Conservation (phyloP, 2,329 filamentous ascomycete genomes). For the Aphanocladium album region DNA sequence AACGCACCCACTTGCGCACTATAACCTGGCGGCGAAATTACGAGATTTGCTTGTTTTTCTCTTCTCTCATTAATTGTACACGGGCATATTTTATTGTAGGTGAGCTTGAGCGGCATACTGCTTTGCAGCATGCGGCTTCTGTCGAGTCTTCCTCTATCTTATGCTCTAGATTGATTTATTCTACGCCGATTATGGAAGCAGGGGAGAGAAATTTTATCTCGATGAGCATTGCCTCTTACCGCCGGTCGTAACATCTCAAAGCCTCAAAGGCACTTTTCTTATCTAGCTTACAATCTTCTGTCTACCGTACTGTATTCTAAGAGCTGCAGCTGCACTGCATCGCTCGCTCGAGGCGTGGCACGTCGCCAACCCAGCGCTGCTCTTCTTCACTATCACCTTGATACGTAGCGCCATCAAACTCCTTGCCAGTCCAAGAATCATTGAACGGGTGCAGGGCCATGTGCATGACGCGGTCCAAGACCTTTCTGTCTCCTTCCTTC, state of each 20-base stretch:
- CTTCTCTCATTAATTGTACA: conserved; percentile 55
- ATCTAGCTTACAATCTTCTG: background rate
- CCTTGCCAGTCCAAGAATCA: conserved; percentile 61
- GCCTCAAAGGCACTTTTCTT: background rate
- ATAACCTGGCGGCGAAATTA: conserved; percentile 12
- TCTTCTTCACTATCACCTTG: conserved; percentile 66
- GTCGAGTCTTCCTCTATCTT: conserved; percentile 70
- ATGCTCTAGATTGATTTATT: conserved; percentile 54
- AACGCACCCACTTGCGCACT: conserved; percentile 15
- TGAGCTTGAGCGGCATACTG: conserved; percentile 50
- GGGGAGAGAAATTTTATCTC: conserved; percentile 54
- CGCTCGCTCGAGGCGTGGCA: conserved; percentile 69
- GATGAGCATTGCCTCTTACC: conserved; percentile 65
- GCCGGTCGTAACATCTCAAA: conserved; percentile 61
- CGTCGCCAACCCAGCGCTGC: conserved; percentile 76
- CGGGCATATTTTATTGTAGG: conserved; percentile 69
- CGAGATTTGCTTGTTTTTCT: conserved; percentile 29
- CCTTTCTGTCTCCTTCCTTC: conserved; percentile 72
- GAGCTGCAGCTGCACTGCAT: conserved; percentile 97
- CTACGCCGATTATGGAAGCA: conserved; percentile 68
- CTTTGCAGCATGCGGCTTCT: conserved; percentile 37
- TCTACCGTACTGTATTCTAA: conserved; percentile 33
- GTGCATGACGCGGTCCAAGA: conserved; percentile 72
- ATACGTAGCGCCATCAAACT: conserved; percentile 44
- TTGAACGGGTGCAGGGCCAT: conserved; percentile 82